A percentile compares a stretch with the other conserved stretches of the same genome.
Conservation (phyloP, 768 basidiomycete genomes). For the Termitomyces sp. region DNA sequence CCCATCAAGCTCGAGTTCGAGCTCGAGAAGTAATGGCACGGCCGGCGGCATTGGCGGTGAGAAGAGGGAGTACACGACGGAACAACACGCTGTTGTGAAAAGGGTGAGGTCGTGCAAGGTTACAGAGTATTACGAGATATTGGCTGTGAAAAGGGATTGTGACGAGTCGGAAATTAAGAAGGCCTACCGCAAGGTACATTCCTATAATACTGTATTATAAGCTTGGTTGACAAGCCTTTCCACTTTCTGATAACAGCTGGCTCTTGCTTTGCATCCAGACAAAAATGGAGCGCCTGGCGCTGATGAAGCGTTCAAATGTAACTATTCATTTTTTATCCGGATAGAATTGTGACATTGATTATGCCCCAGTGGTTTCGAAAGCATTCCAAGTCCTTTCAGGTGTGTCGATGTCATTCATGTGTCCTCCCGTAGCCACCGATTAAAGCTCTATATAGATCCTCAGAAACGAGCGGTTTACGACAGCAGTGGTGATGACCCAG, state of each 20-base stretch:
- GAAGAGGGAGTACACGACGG: constrained; percentile 84
- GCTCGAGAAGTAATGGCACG: constrained; percentile 26
- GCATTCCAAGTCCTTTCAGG: constrained; percentile 94
- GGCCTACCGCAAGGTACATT: constrained; percentile 87
- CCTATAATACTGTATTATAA: neutral
- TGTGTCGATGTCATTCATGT: constrained; percentile 15
- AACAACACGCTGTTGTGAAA: constrained; percentile 79
- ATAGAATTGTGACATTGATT: neutral
- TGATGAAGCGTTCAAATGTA: constrained; percentile 97
- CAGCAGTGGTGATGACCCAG: constrained; percentile 82
- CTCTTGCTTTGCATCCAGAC: constrained; percentile 85
- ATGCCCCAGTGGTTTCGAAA: constrained; percentile 83
- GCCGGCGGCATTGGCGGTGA: constrained; percentile 60
- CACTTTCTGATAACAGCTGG: constrained; percentile 45
- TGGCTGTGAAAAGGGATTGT: constrained; percentile 72
- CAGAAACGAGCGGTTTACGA: constrained; percentile 89
- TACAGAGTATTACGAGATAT: constrained; percentile 91
- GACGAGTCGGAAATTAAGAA: constrained; percentile 86
- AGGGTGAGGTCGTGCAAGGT: constrained; percentile 81
- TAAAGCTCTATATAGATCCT: constrained; percentile 44
- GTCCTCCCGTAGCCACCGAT: neutral
- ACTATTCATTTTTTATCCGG: constrained; percentile 20
- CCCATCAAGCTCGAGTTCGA: constrained; percentile 18
- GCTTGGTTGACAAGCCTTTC: neutral
- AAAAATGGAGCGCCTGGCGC: constrained; percentile 98